phyloP scores from a whole-genome alignment of 108 stramenopile genomes.

The Pelagomonas calceolata region DNA sequence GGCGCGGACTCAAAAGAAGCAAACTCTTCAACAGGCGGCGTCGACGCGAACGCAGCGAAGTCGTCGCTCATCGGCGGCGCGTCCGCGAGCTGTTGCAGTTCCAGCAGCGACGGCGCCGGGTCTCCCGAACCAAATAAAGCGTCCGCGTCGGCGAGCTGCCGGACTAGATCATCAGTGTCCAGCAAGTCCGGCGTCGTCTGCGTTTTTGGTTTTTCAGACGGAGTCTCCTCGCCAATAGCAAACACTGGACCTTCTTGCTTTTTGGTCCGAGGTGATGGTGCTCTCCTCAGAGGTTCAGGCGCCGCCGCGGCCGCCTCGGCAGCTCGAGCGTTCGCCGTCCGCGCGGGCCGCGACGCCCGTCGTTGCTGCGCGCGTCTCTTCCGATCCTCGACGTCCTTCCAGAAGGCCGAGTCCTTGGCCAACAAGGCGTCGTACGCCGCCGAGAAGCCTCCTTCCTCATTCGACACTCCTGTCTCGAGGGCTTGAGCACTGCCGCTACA shows the following conservation, averaged over 20 bases:
- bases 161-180: neutral
- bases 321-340: neutral
- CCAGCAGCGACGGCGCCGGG: neutral
- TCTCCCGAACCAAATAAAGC: neutral
- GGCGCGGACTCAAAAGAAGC: neutral
- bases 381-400: constrained; percentile 63
- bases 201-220: neutral
- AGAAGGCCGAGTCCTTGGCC: constrained; percentile 67
- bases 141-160: neutral
- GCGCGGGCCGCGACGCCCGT: neutral
- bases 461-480: constrained; percentile 4
- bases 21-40: neutral
- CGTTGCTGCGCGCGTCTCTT: constrained; percentile 39
- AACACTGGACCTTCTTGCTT: neutral
- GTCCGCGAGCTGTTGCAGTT: neutral
- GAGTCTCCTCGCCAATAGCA: neutral
- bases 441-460: constrained; percentile 37
- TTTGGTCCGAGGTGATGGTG: neutral
- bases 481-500: constrained; percentile 42
- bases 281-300: neutral
- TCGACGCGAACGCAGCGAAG: neutral
- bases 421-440: constrained; percentile 64
- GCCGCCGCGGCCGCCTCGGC: neutral
- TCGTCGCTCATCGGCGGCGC: neutral
- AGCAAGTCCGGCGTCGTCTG: neutral